Evolutionary conservation across 352 stramenopile species (phyloP), one percentile per base, ranked within the genome.

Genomic region (Pythium guiyangense): DNA sequence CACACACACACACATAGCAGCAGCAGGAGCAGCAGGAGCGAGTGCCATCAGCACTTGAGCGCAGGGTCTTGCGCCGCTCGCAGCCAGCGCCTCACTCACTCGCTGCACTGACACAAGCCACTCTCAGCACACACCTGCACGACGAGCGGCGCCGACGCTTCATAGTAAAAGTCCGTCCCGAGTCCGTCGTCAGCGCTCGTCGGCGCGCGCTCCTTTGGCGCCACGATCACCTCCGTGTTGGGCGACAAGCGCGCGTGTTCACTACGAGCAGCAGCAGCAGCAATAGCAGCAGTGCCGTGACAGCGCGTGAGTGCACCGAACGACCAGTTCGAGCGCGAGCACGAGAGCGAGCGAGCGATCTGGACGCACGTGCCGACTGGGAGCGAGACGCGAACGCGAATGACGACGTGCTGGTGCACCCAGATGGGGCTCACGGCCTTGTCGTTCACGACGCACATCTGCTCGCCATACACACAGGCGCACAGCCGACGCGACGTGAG

Each of bases 391-490:
- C 72, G 67, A 31, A 93, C 70, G 42, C 77, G 81, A 52, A 93
- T 88, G 25, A 93, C 64, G 18, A 82, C 78, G 64, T 88, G 84
- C 48, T 89, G 73, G 40, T 91, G 86, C 51, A 93, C 72, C 74
- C 79, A 89, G 54, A 92, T 90, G 4, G 88, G 84, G 52, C 72
- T 88, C 55, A 92, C 71, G 72, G 91, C 86, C 54, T 87, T 87
- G 59, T 93, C 73, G 63, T 94, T 94, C 14, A 94, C 82, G 26
- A 96, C 86, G 50, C 83, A 94, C 53, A 91, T 91, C 82, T 92
- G 60, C 34, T 6, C 17, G 26, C 29, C 34, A 57, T 20, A 52
- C 20, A 49, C n/a, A n/a, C n/a, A n/a, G n/a, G n/a, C n/a, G n/a
- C n/a, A n/a, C n/a, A n/a, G n/a, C n/a, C n/a, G n/a, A n/a, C n/a